phyloP scores from a whole-genome alignment of 2,329 filamentous ascomycete genomes.

The Pseudocercospora musae region DNA sequence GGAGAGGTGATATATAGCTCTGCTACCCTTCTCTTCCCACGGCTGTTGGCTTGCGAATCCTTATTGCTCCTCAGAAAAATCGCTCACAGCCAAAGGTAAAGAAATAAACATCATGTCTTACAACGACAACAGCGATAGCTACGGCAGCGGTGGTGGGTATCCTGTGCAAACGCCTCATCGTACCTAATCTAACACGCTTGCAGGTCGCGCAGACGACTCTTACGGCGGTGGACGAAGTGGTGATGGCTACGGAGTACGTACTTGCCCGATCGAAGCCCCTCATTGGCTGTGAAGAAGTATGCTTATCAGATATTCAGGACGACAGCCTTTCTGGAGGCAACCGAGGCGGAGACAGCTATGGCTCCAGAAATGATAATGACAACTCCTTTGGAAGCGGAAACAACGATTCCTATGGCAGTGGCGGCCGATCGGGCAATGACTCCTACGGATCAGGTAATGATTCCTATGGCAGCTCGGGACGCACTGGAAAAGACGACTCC shows the following conservation, averaged over 20 bases:
- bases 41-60: not conserved
- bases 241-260: slow-evolving; percentile 20
- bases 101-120: slow-evolving; percentile 17
- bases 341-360: not conserved
- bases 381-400: slow-evolving; percentile 4
- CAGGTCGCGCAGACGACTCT: slow-evolving; percentile 11
- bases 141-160: slow-evolving; percentile 8
- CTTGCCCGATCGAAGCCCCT: not conserved
- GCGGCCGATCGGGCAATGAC: slow-evolving; percentile 9
- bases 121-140: slow-evolving; percentile 14
- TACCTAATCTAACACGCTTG: slow-evolving; percentile 11
- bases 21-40: not conserved
- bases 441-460: not conserved
- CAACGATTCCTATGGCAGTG: slow-evolving; percentile 14
- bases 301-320: slow-evolving; percentile 18
- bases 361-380: not conserved
- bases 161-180: not conserved
- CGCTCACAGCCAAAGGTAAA: not conserved
- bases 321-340: not conserved
- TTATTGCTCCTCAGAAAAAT: not conserved
- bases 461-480: slow-evolving; percentile 15
- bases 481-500: slow-evolving; percentile 12
- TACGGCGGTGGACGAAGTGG: slow-evolving; percentile 5
- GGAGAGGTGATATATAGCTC: not conserved
- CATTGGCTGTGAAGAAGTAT: slow-evolving; percentile 8